Evolutionary conservation across 805 yeast species (phyloP), one percentile per base, ranked within the genome.

Genomic region (Candida palmyrensis): DNA sequence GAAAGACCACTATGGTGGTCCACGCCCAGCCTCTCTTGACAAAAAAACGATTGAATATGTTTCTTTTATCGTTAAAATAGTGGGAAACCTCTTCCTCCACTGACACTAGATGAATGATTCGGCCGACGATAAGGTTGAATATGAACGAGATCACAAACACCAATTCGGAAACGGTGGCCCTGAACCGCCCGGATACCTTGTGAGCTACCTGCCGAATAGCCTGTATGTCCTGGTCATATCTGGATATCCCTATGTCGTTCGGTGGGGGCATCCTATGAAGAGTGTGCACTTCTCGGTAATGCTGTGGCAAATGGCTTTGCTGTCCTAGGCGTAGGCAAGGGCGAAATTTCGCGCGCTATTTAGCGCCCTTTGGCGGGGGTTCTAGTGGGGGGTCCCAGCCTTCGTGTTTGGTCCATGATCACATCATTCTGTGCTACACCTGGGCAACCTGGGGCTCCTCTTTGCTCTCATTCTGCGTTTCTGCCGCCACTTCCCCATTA

Each of bases 21-120:
- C 97, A 92, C 11, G 76, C 68, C 97, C 97, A 92, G 2, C 97
- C 97, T 17, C 69, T 71, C 48, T 90, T 92, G 24, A 90, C 96
- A 52, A 92, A 85, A 5, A 71, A 29, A 14, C 69, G 70, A 55
- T 90, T 90, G 39, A 89, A 50, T 12, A 87, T 20, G 50, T 86
- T 87, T 32, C 73, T 68, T 58, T 85, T 87, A 36, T 77, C 65
- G 32, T 73, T 71, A 54, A 66, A 73, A 55, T 70, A 72, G 43
- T 69, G 65, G 56, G 65, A 54, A 18, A 71, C 63, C 37, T 65
- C 68, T 32, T 69, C 77, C 12, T 50, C 38, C 13, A 71, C 73
- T 5, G 79, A 62, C 17, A 60, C 45, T 16, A 51, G 38, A 44
- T 68, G 70, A 12, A 75, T 59, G 10, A 77, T 20, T 37, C 77